Evolutionary conservation across 768 basidiomycete genomes (phyloP).

Genomic region (Termitomyces sp.): DNA sequence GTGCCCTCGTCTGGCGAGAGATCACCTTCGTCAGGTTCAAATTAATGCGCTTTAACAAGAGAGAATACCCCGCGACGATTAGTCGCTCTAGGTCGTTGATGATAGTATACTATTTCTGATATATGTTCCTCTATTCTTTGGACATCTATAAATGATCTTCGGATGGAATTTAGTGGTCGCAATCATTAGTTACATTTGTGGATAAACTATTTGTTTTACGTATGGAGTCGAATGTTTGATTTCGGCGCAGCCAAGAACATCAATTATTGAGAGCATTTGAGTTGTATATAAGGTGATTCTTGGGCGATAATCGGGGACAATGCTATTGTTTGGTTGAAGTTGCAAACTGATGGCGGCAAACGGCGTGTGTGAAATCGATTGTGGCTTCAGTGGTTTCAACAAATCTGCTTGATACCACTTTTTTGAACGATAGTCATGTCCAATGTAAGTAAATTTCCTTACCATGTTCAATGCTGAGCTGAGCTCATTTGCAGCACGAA

Average conservation of each 20-base stretch:
- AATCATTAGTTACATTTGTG: constrained; percentile 13
- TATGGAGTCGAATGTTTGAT: not conserved
- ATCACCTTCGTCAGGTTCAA: constrained; percentile 10
- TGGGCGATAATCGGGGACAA: not conserved
- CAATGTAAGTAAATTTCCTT: constrained; percentile 34
- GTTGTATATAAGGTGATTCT: no score
- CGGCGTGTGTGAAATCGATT: constrained; percentile 76
- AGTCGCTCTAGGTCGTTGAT: constrained; percentile 1
- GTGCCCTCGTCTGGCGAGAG: constrained; percentile 3
- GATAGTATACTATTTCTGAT: constrained; percentile 13
- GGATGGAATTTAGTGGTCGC: constrained; percentile 18
- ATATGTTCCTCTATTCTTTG: constrained; percentile 13
- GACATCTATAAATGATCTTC: constrained; percentile 15
- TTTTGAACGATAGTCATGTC: constrained; percentile 42
- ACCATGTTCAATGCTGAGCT: not conserved
- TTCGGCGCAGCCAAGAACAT: not conserved
- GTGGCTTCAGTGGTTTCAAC: constrained; percentile 4
- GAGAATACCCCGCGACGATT: constrained; percentile 11
- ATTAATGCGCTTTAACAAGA: constrained; percentile 9
- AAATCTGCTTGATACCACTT: constrained; percentile 12
- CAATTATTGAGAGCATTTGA: no score
- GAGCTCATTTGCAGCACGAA: constrained; percentile 37
- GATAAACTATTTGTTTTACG: constrained; percentile 11
- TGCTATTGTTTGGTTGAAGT: not conserved
- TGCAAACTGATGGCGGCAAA: constrained; percentile 35